A percentile compares a stretch with the other conserved stretches of the same genome.
Evolutionary conservation across 768 basidiomycete genomes (phyloP).

Genomic region (Clavaria fumosa): DNA sequence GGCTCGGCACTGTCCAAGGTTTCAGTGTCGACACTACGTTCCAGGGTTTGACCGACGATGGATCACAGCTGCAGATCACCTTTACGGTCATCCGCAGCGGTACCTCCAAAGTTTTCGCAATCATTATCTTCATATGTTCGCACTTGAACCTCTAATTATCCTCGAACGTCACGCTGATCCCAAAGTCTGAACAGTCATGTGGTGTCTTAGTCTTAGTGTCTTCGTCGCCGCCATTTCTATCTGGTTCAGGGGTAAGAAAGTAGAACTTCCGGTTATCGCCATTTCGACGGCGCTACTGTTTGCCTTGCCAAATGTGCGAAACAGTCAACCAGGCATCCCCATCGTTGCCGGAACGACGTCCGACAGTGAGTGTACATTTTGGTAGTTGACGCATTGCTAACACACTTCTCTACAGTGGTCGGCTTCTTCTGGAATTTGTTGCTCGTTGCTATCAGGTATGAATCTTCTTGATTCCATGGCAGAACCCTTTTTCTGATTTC

Average conservation of each 20-base stretch:
- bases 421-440: too few species aligned
- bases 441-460: slow-evolving; percentile 5
- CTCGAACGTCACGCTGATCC: too few species aligned
- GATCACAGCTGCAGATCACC: background rate
- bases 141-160: background rate
- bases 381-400: slow-evolving; percentile 5
- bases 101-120: slow-evolving; percentile 4
- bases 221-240: slow-evolving; percentile 7
- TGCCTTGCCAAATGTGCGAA: slow-evolving; percentile 8
- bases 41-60: background rate
- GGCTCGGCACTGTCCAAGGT: too few species aligned
- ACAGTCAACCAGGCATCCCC: slow-evolving; percentile 8
- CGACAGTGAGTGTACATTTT: slow-evolving; percentile 1
- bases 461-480: background rate
- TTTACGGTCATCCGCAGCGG: slow-evolving; percentile 1
- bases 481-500: too few species aligned
- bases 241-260: slow-evolving; percentile 4
- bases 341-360: slow-evolving; percentile 4
- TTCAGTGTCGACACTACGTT: background rate
- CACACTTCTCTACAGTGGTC: too few species aligned
- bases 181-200: slow-evolving; percentile 6
- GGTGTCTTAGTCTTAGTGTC: slow-evolving; percentile 4
- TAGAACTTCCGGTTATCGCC: slow-evolving; percentile 6
- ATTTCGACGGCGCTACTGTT: slow-evolving; percentile 8
- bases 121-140: slow-evolving; percentile 4